Evolutionary conservation across 768 basidiomycete genomes (phyloP), one percentile per base, ranked within the genome.

Genomic region (Boletus sp.): DNA sequence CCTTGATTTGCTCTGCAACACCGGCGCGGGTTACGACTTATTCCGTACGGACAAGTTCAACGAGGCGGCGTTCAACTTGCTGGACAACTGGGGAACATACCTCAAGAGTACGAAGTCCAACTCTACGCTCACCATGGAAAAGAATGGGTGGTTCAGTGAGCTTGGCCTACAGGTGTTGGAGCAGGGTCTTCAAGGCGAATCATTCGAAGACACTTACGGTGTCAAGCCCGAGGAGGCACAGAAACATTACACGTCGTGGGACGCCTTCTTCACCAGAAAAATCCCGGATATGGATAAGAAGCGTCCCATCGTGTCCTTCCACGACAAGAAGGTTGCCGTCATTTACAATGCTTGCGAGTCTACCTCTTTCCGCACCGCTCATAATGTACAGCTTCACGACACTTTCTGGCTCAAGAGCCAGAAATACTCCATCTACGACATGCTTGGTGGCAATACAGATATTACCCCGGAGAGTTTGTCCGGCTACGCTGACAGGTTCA

Each of bases 331-430:
- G 24, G 12, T 45, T 10, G 29, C 18, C 30, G 29, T 81, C 56
- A 70, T 86, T 53, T 71, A 69, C 58, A 80, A 75, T 63, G 74
- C 79, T 2, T 86, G 84, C 75, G 85, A 87, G 61, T 81, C 80
- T 29, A 75, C 67, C 8, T 60, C 78, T 10, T 76, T 80, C 64
- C 49, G 49, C 42, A 48, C 17, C 67, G 73, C 58, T 70, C 12
- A 50, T 28, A 60, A 79, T 46, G 76, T 83, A 37, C 59, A 80
- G 44, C 65, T 60, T 4, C 59, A 69, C 7, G 82, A 83, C 45
- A 64, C 64, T 20, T 85, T 87, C 69, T 87, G 83, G 83, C 67
- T 84, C 68, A 86, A 87, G 63, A 77, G 72, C 8, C 75, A 85
- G 60, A 75, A 77, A 0, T 86, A 87, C 71, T 85, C 84, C 6